A percentile compares a stretch with the other conserved stretches of the same genome.
phyloP scores from a whole-genome alignment of 352 stramenopile species.

The Phytopythium kandeliae region DNA sequence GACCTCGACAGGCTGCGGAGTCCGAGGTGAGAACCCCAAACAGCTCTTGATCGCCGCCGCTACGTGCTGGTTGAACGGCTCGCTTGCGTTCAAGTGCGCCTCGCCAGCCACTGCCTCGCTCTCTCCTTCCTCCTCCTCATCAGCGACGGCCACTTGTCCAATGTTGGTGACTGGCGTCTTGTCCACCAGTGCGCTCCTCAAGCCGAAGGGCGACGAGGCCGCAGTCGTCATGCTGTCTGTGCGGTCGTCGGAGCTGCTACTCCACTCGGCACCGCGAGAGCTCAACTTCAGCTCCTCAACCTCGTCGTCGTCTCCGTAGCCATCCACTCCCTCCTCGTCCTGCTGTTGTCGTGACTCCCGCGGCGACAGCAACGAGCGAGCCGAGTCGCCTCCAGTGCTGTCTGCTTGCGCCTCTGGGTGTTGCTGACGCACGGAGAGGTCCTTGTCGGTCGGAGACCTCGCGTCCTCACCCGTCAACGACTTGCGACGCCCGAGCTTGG shows the following conservation, averaged over 20 bases:
- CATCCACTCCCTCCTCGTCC: constrained; percentile 13
- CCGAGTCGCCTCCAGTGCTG: background rate
- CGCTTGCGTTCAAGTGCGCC: too few species aligned
- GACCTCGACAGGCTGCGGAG: constrained; percentile 5
- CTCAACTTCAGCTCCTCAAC: constrained; percentile 8
- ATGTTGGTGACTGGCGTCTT: background rate
- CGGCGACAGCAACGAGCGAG: background rate
- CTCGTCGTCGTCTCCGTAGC: constrained; percentile 8
- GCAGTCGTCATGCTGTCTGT: constrained; percentile 4
- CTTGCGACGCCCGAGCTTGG: constrained; percentile 43
- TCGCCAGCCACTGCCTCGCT: background rate
- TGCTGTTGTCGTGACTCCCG: constrained; percentile 7
- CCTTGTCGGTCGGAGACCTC: constrained; percentile 24
- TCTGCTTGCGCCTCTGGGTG: background rate
- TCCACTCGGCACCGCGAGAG: background rate
- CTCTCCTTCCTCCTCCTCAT: background rate
- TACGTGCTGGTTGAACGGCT: background rate
- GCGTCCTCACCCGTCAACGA: constrained; percentile 13
- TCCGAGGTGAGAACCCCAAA: background rate
- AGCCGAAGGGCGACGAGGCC: constrained; percentile 1
- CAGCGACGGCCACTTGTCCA: background rate
- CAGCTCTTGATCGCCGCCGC: background rate
- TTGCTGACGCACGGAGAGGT: constrained; percentile 20
- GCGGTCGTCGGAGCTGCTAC: background rate
- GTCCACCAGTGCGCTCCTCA: background rate